Evolutionary conservation across 192 early-diverging fungal species (phyloP).

Genomic region (Coemansia javaensis): DNA sequence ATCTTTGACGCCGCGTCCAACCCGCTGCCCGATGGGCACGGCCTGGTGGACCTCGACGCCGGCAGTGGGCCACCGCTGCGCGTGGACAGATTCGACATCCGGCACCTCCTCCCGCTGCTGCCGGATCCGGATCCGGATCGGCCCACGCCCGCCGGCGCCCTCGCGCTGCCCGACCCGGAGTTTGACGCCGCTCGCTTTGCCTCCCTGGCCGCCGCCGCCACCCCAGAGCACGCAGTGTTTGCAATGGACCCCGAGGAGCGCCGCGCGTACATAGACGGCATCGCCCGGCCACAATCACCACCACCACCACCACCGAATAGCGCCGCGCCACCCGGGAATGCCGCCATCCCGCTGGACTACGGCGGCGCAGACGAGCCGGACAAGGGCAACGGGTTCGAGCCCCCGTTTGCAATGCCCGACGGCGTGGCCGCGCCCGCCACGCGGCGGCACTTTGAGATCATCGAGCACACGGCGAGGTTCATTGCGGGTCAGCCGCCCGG

Average conservation of each 20-base stretch:
- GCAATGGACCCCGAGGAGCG: conserved; percentile 11
- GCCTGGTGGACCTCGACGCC: conserved; percentile 10
- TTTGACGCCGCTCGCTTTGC: conserved; percentile 16
- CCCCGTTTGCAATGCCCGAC: conserved; percentile 18
- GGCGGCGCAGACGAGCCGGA: neutral
- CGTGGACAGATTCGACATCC: conserved; percentile 36
- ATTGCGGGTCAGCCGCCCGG: conserved; percentile 47
- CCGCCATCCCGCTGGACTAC: neutral
- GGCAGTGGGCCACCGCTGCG: neutral
- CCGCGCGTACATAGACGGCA: conserved; percentile 8
- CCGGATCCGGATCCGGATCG: no score
- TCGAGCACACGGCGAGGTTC: conserved; percentile 68
- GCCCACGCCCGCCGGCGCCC: neutral
- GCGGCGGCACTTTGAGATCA: conserved; percentile 58
- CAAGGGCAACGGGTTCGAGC: neutral
- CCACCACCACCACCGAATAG: no score
- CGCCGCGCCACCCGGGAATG: neutral
- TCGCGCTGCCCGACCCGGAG: conserved; percentile 1
- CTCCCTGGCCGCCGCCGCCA: neutral
- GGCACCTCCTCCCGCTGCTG: conserved; percentile 16
- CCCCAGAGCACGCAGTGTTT: conserved; percentile 8
- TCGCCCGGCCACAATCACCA: neutral
- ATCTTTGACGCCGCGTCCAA: neutral
- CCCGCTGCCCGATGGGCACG: neutral
- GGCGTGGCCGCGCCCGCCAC: conserved; percentile 44